A percentile compares a stretch with the other conserved stretches of the same genome.
Conservation (phyloP, 352 stramenopile species). For the Pythium coloratum region DNA sequence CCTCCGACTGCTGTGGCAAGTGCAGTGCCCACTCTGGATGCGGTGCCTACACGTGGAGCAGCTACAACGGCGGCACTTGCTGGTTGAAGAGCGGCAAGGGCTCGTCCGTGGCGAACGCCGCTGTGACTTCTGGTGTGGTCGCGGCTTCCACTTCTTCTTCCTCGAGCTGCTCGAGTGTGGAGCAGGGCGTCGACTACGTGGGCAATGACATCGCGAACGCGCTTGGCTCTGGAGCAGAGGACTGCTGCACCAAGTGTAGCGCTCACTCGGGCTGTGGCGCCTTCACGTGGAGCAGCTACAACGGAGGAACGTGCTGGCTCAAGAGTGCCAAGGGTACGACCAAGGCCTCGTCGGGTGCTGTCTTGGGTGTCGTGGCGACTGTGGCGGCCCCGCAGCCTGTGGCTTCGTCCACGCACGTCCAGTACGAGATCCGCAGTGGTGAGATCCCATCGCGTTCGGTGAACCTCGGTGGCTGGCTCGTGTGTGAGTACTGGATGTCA, state of each 20-base stretch:
- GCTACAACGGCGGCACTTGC: constrained; percentile 50
- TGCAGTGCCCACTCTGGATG: neutral
- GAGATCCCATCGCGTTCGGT: constrained; percentile 34
- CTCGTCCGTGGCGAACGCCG: neutral
- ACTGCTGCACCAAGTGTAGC: constrained; percentile 26
- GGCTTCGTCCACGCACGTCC: constrained; percentile 16
- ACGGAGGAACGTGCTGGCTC: constrained; percentile 55
- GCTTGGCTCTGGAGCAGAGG: neutral
- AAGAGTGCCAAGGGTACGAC: constrained; percentile 31
- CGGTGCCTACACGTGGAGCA: constrained; percentile 36
- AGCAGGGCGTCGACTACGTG: constrained; percentile 26
- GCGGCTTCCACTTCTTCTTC: neutral
- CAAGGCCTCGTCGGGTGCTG: neutral
- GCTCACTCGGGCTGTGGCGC: constrained; percentile 10
- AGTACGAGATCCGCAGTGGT: constrained; percentile 25
- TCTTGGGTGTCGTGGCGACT: constrained; percentile 6
- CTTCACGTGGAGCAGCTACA: constrained; percentile 48
- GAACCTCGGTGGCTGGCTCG: constrained; percentile 55
- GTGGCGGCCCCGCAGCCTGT: neutral
- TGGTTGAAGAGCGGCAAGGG: constrained; percentile 53
- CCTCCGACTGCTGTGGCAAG: neutral
- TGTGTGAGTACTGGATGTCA: constrained; percentile 54
- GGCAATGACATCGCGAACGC: constrained; percentile 31
- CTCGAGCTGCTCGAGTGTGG: neutral
- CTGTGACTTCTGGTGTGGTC: neutral